Percentiles rank a stretch among this genome's conserved stretches.
Conservation (phyloP, 805 yeast genomes). For the Ascoidea asiatica region DNA sequence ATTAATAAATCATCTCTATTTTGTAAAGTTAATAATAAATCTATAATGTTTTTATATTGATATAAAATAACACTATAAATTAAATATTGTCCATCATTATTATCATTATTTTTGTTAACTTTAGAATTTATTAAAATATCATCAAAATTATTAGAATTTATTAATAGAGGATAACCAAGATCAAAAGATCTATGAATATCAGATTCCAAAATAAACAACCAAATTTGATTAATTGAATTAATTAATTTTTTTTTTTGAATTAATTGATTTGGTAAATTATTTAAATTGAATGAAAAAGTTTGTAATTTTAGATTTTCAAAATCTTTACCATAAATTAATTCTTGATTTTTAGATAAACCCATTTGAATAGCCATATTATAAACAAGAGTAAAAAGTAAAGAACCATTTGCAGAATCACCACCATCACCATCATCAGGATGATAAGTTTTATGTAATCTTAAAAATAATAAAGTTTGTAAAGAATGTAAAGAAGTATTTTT, state of each 20-base stretch:
- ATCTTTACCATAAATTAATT: conserved; percentile 2
- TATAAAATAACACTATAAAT: conserved; percentile 1
- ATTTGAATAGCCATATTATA: conserved; percentile 9
- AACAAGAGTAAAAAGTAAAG: conserved; percentile 2
- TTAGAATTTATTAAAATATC: conserved; percentile 1
- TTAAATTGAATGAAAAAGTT: neutral
- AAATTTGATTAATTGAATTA: conserved; percentile 6
- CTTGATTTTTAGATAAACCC: conserved; percentile 10
- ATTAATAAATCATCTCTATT: neutral
- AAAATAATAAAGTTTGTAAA: conserved; percentile 8
- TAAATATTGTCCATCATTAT: conserved; percentile 3
- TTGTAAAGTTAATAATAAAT: neutral
- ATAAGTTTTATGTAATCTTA: conserved; percentile 6
- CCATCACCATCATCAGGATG: conserved; percentile 11
- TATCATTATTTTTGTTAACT: conserved; percentile 1
- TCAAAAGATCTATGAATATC: conserved; percentile 10
- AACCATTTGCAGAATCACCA: conserved; percentile 10
- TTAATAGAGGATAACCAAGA: conserved; percentile 8
- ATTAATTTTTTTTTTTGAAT: neutral
- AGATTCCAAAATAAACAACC: conserved; percentile 6
- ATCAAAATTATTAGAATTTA: conserved; percentile 6
- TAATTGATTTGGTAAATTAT: neutral
- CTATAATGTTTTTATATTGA: neutral
- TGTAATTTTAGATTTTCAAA: neutral
- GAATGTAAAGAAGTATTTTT: conserved; percentile 7